Evolutionary conservation across 495 filamentous ascomycete species (phyloP), one percentile per base, ranked within the genome.

Genomic region (Entonaema liquescens): DNA sequence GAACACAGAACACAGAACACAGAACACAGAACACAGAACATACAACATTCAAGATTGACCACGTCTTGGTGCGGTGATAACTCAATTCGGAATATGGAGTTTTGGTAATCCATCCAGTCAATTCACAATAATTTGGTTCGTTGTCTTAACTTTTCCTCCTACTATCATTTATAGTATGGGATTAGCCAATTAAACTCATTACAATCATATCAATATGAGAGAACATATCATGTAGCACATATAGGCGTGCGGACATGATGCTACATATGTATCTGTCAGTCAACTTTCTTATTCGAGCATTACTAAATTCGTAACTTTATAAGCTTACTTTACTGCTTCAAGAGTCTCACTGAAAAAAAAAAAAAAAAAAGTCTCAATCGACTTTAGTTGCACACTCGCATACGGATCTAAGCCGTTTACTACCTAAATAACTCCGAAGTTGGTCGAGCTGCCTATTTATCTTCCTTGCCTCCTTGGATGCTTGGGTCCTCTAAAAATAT

Each of bases 401-500:
- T n/a, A 21, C 17, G 17, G 40, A 44, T 44, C 40, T 44, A 44
- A 44, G 40, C 8, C 40, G 17, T 7, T n/a, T 44, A 40, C 7
- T 40, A 44, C 40, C 11, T 23, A 53, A 36, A 17, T 23, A 56
- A 56, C 50, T 49, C 53, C 36, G 17, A 47, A 64, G 52, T 35
- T 29, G 36, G 52, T 60, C 36, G 56, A 54, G 53, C 40, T 44
- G 42, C 49, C 12, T 49, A 50, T 62, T 54, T 54, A 35, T 54
- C 31, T 31, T 62, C 44, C 59, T 62, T 53, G 44, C 29, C 31
- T 9, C 21, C 44, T 62, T 62, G 29, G 42, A 17, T 53, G 28
- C 25, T 40, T 36, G 58, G 52, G 52, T n/a, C 50, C 52, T 53
- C 58, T 50, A 53, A 68, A 49, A 58, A 62, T 29, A 50, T n/a